Percentiles rank a stretch among this genome's conserved stretches.
phyloP scores from a whole-genome alignment of 257 asterid genomes.

The Coffea eugenioides region DNA sequence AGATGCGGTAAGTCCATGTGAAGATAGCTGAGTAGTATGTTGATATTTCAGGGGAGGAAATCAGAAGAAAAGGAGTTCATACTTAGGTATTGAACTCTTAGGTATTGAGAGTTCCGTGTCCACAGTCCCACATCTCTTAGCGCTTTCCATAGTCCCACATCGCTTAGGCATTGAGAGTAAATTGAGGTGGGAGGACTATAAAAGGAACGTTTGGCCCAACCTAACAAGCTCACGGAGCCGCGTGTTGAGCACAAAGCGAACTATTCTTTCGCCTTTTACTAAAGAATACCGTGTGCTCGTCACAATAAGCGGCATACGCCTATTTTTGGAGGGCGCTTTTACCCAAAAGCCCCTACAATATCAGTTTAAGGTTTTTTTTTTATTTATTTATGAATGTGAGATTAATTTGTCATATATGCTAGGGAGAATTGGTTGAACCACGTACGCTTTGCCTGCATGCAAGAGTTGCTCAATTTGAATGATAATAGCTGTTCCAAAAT shows the following conservation, averaged over 20 bases:
- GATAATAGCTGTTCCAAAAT: too few species aligned
- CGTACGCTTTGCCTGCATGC: too few species aligned
- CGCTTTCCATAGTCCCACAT: constrained; percentile 9
- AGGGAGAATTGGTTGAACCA: too few species aligned
- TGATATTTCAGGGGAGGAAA: too few species aligned
- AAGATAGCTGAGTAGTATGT: too few species aligned
- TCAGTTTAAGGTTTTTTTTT: too few species aligned
- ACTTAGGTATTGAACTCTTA: not conserved
- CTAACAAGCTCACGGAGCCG: not conserved
- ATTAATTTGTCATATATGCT: too few species aligned
- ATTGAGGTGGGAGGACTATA: too few species aligned
- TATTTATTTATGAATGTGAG: too few species aligned
- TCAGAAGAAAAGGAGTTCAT: too few species aligned
- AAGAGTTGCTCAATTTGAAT: too few species aligned
- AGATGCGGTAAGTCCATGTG: too few species aligned
- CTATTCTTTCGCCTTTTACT: constrained; percentile 19
- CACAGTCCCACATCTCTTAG: constrained; percentile 11
- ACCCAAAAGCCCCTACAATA: not conserved
- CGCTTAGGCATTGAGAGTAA: not conserved
- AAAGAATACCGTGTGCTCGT: constrained; percentile 16
- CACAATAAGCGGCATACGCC: constrained; percentile 11
- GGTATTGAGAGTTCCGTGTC: not conserved
- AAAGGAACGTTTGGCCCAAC: fast-evolving
- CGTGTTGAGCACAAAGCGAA: constrained; percentile 4
- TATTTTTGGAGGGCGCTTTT: constrained; percentile 11